phyloP scores from a whole-genome alignment of 169 alveolate species.

The Eimeria acervulina region DNA sequence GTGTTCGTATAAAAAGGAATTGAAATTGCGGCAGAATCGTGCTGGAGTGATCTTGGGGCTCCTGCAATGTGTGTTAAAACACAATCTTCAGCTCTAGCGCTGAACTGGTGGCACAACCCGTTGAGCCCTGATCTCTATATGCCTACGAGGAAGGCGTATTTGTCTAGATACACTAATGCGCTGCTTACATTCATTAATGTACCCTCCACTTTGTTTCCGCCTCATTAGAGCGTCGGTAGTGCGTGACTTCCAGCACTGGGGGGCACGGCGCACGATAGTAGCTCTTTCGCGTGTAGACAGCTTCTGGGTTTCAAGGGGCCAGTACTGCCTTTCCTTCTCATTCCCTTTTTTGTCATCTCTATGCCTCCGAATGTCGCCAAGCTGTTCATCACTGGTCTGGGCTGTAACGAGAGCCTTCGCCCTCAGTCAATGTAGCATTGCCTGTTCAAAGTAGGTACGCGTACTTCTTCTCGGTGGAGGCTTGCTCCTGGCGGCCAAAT shows the following conservation, averaged over 20 bases:
- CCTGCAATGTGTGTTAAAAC: background rate
- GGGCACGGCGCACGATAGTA: no score
- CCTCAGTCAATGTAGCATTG: background rate
- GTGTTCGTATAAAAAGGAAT: background rate
- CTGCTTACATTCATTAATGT: background rate
- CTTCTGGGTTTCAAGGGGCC: no score
- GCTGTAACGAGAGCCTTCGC: background rate
- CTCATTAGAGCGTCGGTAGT: background rate
- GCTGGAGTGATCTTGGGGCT: background rate
- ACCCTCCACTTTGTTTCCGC: background rate
- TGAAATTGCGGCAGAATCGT: background rate
- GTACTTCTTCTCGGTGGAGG: background rate
- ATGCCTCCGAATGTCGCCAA: background rate
- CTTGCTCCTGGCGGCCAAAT: background rate
- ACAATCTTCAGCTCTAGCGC: background rate
- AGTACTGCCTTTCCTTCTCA: background rate
- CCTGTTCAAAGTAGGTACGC: background rate
- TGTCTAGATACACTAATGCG: background rate
- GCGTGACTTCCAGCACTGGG: background rate
- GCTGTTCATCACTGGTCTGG: background rate
- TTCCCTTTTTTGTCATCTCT: background rate
- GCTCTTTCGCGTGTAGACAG: no score
- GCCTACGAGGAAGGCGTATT: background rate
- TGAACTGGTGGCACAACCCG: background rate
- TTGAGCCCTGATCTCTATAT: background rate